phyloP scores from a whole-genome alignment of 345 rosid genomes.

The Microcos paniculata region DNA sequence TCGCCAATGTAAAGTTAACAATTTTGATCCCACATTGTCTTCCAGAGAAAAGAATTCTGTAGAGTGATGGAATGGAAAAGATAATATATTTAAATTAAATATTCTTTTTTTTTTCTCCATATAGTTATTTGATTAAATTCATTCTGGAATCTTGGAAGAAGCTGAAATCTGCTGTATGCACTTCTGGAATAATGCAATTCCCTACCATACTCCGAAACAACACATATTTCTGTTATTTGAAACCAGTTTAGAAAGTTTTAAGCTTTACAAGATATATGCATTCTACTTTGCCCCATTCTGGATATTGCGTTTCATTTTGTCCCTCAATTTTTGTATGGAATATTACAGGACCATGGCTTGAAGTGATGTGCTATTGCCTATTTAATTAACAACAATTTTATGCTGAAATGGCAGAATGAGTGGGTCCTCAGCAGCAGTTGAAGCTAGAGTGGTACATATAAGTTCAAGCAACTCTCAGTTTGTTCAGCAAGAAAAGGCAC shows the following conservation, averaged over 20 bases:
- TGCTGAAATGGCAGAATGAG: slow-evolving; percentile 31
- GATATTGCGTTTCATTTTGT: no score
- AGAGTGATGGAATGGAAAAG: no score
- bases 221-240: background rate
- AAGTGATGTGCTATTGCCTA: background rate
- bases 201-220: no score
- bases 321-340: no score
- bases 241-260: background rate
- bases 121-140: no score
- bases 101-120: no score
- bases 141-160: no score
- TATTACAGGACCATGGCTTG: background rate
- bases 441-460: slow-evolving; percentile 15
- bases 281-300: background rate
- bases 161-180: background rate
- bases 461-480: slow-evolving; percentile 36
- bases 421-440: slow-evolving; percentile 13
- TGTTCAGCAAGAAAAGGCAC: slow-evolving; percentile 26
- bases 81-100: no score
- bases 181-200: background rate
- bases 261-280: background rate
- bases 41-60: no score
- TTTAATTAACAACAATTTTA: background rate
- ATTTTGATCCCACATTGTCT: no score
- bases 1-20: background rate